These are phyloP conservation scores for Citrullus colocynthis DNA, from an alignment of 306 rosid genomes.

Conservation along the genomic window DNA sequence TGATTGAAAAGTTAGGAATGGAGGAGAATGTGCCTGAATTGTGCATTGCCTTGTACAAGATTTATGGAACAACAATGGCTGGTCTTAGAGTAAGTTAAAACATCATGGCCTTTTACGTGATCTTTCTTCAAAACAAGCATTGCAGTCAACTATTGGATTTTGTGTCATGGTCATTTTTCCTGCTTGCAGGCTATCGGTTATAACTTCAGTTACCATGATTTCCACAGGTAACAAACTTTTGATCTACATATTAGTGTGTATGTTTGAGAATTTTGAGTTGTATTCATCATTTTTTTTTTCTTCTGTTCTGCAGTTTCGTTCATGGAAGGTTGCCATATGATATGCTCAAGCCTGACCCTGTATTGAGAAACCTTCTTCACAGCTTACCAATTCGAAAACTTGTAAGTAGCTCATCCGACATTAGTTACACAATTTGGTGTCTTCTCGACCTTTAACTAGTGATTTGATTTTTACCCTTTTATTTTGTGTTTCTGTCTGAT, in stretches of 20 bases:
- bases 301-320: slow-evolving; percentile 37
- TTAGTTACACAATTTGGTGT: background rate
- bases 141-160: background rate
- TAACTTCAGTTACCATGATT: slow-evolving; percentile 50
- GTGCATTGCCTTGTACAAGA: slow-evolving; percentile 43
- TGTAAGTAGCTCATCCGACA: slow-evolving; percentile 27
- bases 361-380: slow-evolving; percentile 56
- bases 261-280: background rate
- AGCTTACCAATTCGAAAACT: slow-evolving; percentile 68
- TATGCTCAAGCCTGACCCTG: slow-evolving; percentile 55
- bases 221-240: slow-evolving; percentile 40
- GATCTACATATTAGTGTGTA: background rate
- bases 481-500: background rate
- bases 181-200: slow-evolving; percentile 60
- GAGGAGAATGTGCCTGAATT: slow-evolving; percentile 49
- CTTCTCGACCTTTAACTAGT: background rate
- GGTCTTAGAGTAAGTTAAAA: slow-evolving; percentile 56
- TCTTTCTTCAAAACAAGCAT: background rate
- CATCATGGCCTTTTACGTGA: background rate
- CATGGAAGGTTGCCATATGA: slow-evolving; percentile 79
- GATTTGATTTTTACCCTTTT: background rate
- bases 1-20: slow-evolving; percentile 58
- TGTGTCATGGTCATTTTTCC: slow-evolving; percentile 5
- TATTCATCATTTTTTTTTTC: background rate
- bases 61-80: slow-evolving; percentile 85